Percentiles rank a stretch among this genome's conserved stretches.
Conservation (phyloP, 331 rosid species). For the Quercus tomentella region DNA sequence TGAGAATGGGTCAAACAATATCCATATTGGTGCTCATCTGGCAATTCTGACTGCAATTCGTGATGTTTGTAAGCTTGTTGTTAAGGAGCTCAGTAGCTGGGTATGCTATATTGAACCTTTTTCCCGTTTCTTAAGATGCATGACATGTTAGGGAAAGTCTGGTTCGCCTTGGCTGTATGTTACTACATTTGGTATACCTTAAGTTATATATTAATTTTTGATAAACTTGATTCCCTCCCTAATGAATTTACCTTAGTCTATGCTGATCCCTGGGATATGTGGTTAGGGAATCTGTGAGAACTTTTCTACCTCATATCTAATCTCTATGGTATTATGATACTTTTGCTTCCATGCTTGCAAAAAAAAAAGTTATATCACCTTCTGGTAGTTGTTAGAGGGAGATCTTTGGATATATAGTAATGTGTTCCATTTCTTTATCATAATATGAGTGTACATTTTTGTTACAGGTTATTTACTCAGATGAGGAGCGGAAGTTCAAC, state of each 20-base stretch:
- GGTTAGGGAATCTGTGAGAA: not conserved
- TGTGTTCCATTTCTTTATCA: not conserved
- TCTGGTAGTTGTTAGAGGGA: not conserved
- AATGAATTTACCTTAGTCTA: not conserved
- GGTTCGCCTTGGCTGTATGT: not conserved
- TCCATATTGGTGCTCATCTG: constrained; percentile 77
- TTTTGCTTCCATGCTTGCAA: not conserved
- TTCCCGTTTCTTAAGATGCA: not conserved
- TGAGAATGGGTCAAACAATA: constrained; percentile 68
- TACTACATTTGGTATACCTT: not conserved
- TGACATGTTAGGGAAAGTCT: not conserved
- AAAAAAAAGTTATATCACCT: not conserved
- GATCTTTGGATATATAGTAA: not conserved
- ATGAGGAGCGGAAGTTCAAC: constrained; percentile 90
- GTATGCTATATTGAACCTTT: constrained; percentile 39
- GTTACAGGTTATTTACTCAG: constrained; percentile 89
- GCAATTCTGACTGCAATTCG: constrained; percentile 87
- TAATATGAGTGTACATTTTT: not conserved
- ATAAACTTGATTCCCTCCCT: not conserved
- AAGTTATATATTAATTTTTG: not conserved
- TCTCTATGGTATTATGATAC: not conserved
- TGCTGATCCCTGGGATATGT: not conserved
- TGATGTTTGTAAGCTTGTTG: constrained; percentile 99
- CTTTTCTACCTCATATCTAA: not conserved
- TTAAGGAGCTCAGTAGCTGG: constrained; percentile 96